Base-by-base conservation (phyloP, 768 basidiomycete species). In the Trametes coccinea region DNA sequence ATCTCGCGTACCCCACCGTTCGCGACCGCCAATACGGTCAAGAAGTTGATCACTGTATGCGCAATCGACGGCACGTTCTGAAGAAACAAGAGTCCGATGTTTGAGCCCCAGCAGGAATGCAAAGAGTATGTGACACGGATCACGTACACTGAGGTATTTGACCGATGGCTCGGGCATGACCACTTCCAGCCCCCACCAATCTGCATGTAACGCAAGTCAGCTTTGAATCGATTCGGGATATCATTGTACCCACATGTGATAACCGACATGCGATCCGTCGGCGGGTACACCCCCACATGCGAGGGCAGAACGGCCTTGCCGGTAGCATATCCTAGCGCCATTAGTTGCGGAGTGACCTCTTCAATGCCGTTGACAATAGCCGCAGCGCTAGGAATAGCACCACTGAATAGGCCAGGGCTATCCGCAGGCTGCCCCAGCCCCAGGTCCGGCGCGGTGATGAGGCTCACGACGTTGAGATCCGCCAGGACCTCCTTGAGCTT, bases 181-280 rank as follows among this genome's bases (percentile, higher is more conserved):
- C 0, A 94, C 57, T 70, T 95, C 93, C 11, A 92, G 77, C 13
- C 93, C 93, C 93, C 93, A 95, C 93, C 93, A 94, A 73, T 93
- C 92, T 93, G 63, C 17, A 14, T 30, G 56, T 7, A 56, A 13
- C n/a, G 6, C 16, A 14, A 6, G 22, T 59, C 4, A 46, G 46
- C 29, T 41, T 51, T 51, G 27, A 59, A 49, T 37, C 53, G 44
- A 47, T 34, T 47, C 34, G 27, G 5, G 62, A 33, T 2, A 39
- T 6, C 30, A 8, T 9, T 17, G 27, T 40, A 74, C 88, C 71
- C 71, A 92, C 91, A 93, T 13, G 91, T 92, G 30, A 93, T 74
- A 27, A 89, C 81, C 10, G 89, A 91, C 71, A 93, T 82, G 50
- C 92, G 79, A 70, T 93, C 92, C 0, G 78, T 82, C 0, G 92